These are phyloP conservation scores for Fraxinus floribunda DNA, from an alignment of 305 asterid species.

Conservation along the genomic window DNA sequence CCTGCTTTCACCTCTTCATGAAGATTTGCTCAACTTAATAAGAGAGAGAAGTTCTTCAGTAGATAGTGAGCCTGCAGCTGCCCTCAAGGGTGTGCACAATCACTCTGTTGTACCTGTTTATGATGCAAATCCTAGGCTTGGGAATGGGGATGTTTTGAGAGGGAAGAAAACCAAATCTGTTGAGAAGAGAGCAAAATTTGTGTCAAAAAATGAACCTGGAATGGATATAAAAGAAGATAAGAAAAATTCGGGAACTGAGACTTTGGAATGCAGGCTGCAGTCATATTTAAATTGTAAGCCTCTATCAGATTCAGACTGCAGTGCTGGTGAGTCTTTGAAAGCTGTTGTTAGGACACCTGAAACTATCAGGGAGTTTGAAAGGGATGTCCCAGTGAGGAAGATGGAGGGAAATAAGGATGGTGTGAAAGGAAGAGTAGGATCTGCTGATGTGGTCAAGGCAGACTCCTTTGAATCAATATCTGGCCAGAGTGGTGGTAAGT, in stretches of 20 bases:
- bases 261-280: conserved; percentile 33
- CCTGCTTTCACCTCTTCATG: conserved; percentile 80
- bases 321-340: conserved; percentile 28
- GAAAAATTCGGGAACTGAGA: conserved; percentile 40
- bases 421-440: conserved; percentile 38
- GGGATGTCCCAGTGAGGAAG: conserved; percentile 36
- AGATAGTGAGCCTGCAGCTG: conserved; percentile 34
- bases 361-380: conserved; percentile 32
- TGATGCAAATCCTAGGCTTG: conserved; percentile 36
- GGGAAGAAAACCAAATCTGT: conserved; percentile 40
- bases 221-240: conserved; percentile 36
- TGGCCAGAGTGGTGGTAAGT: conserved; percentile 39
- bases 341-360: conserved; percentile 30
- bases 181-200: conserved; percentile 34
- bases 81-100: conserved; percentile 31
- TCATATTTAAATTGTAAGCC: conserved; percentile 33
- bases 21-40: conserved; percentile 50
- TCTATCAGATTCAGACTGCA: conserved; percentile 31
- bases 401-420: conserved; percentile 41
- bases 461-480: conserved; percentile 39
- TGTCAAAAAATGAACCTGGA: conserved; percentile 34
- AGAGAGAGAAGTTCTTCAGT: conserved; percentile 37
- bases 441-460: conserved; percentile 44
- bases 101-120: conserved; percentile 35
- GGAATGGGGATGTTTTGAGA: conserved; percentile 32